A percentile compares a stretch with the other conserved stretches of the same genome.
These are phyloP conservation scores for Penicillium malachiteum DNA, from an alignment of 495 filamentous ascomycete species.

Conservation along the genomic window DNA sequence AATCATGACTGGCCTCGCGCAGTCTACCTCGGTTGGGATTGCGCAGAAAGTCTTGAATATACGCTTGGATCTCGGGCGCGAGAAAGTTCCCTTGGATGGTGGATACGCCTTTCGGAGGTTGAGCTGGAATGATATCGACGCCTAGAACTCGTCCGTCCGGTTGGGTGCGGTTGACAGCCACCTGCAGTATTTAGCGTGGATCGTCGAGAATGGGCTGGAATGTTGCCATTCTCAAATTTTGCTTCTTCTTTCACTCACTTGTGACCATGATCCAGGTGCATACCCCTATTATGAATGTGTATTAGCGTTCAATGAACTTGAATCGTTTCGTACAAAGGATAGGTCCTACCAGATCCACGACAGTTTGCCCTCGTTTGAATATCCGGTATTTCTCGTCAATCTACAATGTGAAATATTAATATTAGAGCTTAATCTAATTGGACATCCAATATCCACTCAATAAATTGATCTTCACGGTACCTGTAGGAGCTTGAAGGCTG, in stretches of 20 bases:
- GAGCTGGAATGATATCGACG: slow-evolving; percentile 88
- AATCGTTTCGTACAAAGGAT: not conserved
- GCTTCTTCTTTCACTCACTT: slow-evolving; percentile 48
- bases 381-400: slow-evolving; percentile 78
- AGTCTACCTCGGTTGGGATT: slow-evolving; percentile 61
- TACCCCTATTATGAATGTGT: slow-evolving; percentile 62
- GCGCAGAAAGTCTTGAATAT: slow-evolving; percentile 71
- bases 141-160: slow-evolving; percentile 80
- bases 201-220: too few species aligned
- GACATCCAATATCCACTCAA: not conserved
- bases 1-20: slow-evolving; percentile 19
- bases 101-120: slow-evolving; percentile 83
- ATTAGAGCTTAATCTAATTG: too few species aligned
- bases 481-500: slow-evolving; percentile 88
- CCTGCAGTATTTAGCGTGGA: slow-evolving; percentile 41
- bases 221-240: too few species aligned
- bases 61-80: slow-evolving; percentile 61
- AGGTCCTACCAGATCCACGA: slow-evolving; percentile 74
- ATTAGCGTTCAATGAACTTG: not conserved
- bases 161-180: slow-evolving; percentile 74
- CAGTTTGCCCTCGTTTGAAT: slow-evolving; percentile 75
- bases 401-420: slow-evolving; percentile 31
- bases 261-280: slow-evolving; percentile 92
- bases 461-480: slow-evolving; percentile 31
- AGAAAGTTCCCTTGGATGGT: slow-evolving; percentile 95